phyloP scores from a whole-genome alignment of 176 grass and related monocot species.

The Carex littledalei region DNA sequence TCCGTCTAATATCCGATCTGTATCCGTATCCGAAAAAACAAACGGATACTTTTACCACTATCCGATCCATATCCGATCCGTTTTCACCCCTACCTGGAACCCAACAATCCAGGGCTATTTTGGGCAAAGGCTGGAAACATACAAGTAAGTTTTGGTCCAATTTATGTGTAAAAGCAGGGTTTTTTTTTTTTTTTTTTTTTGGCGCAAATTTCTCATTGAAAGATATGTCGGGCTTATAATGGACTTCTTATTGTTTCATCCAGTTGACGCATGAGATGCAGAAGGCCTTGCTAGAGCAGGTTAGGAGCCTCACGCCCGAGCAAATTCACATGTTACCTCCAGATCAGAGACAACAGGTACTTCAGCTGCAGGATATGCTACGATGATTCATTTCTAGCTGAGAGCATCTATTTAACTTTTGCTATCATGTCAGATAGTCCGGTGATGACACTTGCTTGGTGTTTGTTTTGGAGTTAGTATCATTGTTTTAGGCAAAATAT shows the following conservation, averaged over 20 bases:
- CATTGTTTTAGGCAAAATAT: background rate
- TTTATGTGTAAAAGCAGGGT: background rate
- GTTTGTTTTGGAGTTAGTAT: background rate
- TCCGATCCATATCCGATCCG: no score
- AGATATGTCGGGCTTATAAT: background rate
- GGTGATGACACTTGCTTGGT: background rate
- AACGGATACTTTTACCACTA: no score
- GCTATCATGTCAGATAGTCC: background rate
- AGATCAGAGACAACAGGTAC: conserved; percentile 87
- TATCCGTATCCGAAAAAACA: no score
- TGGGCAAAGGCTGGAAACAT: background rate
- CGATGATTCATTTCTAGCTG: conserved; percentile 13
- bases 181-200: no score
- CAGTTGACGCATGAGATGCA: conserved; percentile 94
- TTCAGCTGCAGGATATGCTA: conserved; percentile 93
- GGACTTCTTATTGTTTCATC: conserved; percentile 9
- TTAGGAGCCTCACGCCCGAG: conserved; percentile 71
- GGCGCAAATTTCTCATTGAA: background rate
- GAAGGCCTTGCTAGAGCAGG: conserved; percentile 85
- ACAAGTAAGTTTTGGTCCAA: background rate
- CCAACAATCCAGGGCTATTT: background rate
- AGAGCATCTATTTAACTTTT: background rate
- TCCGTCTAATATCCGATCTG: no score
- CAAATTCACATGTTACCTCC: conserved; percentile 88
- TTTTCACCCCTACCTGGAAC: background rate